Evolutionary conservation across 306 rosid genomes (phyloP).

Genomic region (peach (Prunus persica)): Prunus_persica_NCBIv2 NC_034015.1:6467501-6468000

Average conservation of each 20-base stretch:
- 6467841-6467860: not conserved
- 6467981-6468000: conserved; percentile 80
- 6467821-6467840: not conserved
- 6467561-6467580: too few species aligned
- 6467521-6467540: too few species aligned
- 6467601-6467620: too few species aligned
- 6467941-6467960: conserved; percentile 78
- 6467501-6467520: too few species aligned
- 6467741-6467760: conserved; percentile 13
- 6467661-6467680: too few species aligned
- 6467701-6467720: conserved; percentile 36
- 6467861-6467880: conserved; percentile 55
- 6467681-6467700: too few species aligned
- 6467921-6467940: conserved; percentile 70
- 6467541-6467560: too few species aligned
- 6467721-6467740: conserved; percentile 23
- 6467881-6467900: conserved; percentile 97
- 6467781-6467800: not conserved
- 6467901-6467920: conserved; percentile 86
- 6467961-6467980: conserved; percentile 69
- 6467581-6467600: too few species aligned
- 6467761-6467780: conserved; percentile 14
- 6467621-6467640: too few species aligned
- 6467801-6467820: not conserved
- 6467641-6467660: too few species aligned